Conservation (phyloP, 139 green algal genomes). For the Micractinium conductrix region DNA sequence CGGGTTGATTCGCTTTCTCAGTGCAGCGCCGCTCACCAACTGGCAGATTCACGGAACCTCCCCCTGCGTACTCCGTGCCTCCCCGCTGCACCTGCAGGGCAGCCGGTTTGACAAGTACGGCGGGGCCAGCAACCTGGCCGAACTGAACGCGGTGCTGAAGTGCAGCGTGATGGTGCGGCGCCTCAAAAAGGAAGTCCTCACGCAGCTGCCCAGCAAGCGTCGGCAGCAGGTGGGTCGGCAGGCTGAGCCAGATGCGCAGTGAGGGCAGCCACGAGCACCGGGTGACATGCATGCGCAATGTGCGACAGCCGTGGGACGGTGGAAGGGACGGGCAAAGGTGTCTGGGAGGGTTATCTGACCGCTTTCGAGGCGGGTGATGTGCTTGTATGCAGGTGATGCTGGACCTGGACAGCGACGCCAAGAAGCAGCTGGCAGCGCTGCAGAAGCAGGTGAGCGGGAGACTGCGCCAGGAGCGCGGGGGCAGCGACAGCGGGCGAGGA, state of each 20-base stretch:
- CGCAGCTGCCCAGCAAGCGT: constrained; percentile 89
- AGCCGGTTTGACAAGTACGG: constrained; percentile 52
- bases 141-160: constrained; percentile 85
- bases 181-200: constrained; percentile 92
- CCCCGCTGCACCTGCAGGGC: constrained; percentile 8
- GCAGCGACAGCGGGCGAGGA: no score
- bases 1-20: not conserved
- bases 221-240: constrained; percentile 84
- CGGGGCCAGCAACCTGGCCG: constrained; percentile 72
- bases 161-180: constrained; percentile 89
- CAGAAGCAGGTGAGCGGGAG: constrained; percentile 5
- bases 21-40: no score
- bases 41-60: no score
- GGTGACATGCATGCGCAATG: no score
- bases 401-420: not conserved
- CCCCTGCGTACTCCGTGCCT: no score
- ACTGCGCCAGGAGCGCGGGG: no score
- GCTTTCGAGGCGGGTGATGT: no score
- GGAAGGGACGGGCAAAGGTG: no score
- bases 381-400: constrained; percentile 20
- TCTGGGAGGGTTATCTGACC: no score
- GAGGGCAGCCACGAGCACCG: no score
- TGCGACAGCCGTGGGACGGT: no score
- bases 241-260: no score
- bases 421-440: constrained; percentile 22